Conservation (phyloP, 2,329 filamentous ascomycete species). For the Xylaria polymorpha region DNA sequence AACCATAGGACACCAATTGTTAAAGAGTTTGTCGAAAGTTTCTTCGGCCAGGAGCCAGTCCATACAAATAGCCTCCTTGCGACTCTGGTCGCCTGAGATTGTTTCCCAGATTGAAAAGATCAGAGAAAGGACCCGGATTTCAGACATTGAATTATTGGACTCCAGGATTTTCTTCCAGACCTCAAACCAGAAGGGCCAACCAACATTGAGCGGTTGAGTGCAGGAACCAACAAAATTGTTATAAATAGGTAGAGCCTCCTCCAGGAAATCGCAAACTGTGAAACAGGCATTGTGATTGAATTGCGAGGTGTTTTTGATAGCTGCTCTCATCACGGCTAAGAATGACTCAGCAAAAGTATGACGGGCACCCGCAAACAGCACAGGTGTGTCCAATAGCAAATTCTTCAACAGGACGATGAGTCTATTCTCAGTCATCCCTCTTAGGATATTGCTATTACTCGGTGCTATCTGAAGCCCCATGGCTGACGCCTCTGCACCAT, state of each 20-base stretch:
- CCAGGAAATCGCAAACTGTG: slow-evolving; percentile 89
- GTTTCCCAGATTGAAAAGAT: slow-evolving; percentile 84
- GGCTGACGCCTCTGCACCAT: slow-evolving; percentile 73
- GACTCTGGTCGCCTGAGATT: slow-evolving; percentile 70
- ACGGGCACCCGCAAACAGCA: slow-evolving; percentile 59
- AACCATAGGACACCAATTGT: slow-evolving; percentile 96
- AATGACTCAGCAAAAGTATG: slow-evolving; percentile 83
- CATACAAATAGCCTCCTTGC: slow-evolving; percentile 77
- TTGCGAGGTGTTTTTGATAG: slow-evolving; percentile 79
- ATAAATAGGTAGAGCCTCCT: slow-evolving; percentile 79
- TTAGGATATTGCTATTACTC: slow-evolving; percentile 71
- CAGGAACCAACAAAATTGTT: slow-evolving; percentile 59
- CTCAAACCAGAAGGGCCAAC: slow-evolving; percentile 88
- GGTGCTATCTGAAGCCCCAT: slow-evolving; percentile 72
- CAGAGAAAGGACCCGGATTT: slow-evolving; percentile 85
- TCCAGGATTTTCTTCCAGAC: slow-evolving; percentile 82
- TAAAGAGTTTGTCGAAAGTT: slow-evolving; percentile 85
- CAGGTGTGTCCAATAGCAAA: slow-evolving; percentile 68
- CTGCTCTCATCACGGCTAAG: slow-evolving; percentile 76
- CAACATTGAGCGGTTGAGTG: slow-evolving; percentile 61
- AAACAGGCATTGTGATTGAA: slow-evolving; percentile 88
- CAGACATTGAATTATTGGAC: slow-evolving; percentile 89
- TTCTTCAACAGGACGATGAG: slow-evolving; percentile 85
- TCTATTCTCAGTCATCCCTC: slow-evolving; percentile 89
- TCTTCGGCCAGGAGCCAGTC: slow-evolving; percentile 80